These are phyloP conservation scores for Fraxinus cuspidata DNA, from an alignment of 257 asterid genomes.

Conservation along the genomic window DNA sequence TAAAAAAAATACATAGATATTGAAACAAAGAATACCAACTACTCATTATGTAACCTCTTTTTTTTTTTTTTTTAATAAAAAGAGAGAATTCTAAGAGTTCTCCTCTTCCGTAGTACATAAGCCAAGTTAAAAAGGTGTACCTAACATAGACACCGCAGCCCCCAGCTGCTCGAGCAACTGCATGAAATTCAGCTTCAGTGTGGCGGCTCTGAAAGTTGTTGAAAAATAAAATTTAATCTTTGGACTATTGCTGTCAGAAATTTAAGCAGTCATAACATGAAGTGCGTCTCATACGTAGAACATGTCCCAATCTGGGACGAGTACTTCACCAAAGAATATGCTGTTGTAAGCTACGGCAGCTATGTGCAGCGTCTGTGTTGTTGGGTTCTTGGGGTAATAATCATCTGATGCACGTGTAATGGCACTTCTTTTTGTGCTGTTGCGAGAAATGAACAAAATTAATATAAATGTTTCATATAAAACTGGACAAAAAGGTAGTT, in stretches of 20 bases:
- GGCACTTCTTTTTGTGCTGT: conserved; percentile 52
- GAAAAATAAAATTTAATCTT: conserved; percentile 17
- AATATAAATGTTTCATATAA: background rate
- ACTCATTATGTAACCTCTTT: background rate
- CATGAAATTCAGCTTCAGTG: conserved; percentile 56
- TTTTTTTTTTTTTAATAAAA: background rate
- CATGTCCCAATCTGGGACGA: conserved; percentile 74
- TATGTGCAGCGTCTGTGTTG: conserved; percentile 55
- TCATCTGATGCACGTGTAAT: conserved; percentile 63
- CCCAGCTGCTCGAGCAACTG: conserved; percentile 58
- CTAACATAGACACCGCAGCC: conserved; percentile 65
- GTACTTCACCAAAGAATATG: conserved; percentile 57
- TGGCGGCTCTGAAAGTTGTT: conserved; percentile 50
- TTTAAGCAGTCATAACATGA: background rate
- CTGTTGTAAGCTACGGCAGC: conserved; percentile 69
- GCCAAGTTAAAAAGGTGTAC: conserved; percentile 21
- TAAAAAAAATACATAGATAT: background rate
- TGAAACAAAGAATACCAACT: background rate
- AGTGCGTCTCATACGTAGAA: conserved; percentile 46
- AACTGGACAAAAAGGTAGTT: background rate
- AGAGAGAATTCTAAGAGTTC: background rate
- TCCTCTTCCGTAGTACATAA: background rate
- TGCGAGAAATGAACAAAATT: conserved; percentile 12
- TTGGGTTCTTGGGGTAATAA: conserved; percentile 51
- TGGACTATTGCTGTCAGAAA: background rate